These are phyloP conservation scores for Teunomyces stri DNA, from an alignment of 805 yeast species.

Conservation along the genomic window DNA sequence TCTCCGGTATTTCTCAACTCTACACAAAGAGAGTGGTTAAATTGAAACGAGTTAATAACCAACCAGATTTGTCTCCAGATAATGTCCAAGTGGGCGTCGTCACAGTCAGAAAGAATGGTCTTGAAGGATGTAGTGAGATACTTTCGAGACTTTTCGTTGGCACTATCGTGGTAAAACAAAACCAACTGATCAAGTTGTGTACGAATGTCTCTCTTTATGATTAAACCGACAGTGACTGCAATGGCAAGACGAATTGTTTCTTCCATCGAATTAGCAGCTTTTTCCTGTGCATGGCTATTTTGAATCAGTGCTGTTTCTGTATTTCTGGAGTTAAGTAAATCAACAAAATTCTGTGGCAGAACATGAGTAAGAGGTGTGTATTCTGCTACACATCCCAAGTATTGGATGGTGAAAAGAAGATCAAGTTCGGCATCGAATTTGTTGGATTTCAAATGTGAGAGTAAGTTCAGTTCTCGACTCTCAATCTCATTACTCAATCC, in stretches of 20 bases:
- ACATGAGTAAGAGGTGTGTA: slow-evolving; percentile 9
- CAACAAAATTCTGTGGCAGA: slow-evolving; percentile 35
- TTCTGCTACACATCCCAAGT: slow-evolving; percentile 49
- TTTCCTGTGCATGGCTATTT: slow-evolving; percentile 3
- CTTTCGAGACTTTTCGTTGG: slow-evolving; percentile 4
- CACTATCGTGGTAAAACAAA: slow-evolving; percentile 5
- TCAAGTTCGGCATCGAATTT: slow-evolving; percentile 17
- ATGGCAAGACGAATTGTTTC: slow-evolving; percentile 7
- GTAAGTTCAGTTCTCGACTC: slow-evolving; percentile 28
- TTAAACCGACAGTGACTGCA: slow-evolving; percentile 9
- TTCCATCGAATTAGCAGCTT: slow-evolving; percentile 4
- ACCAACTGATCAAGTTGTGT: slow-evolving; percentile 5
- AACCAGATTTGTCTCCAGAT: slow-evolving; percentile 25
- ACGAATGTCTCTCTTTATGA: slow-evolving; percentile 7
- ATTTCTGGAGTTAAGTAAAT: slow-evolving; percentile 23
- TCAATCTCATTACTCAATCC: slow-evolving; percentile 18
- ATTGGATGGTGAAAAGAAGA: slow-evolving; percentile 36
- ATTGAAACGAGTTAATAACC: slow-evolving; percentile 13
- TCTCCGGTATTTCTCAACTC: slow-evolving; percentile 38
- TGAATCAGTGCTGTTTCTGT: background rate
- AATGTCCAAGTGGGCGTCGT: slow-evolving; percentile 20
- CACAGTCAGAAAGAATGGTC: slow-evolving; percentile 6
- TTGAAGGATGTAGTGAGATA: slow-evolving; percentile 19
- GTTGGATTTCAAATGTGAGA: slow-evolving; percentile 30
- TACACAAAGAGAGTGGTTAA: slow-evolving; percentile 15